Base-by-base conservation (phyloP, 129 eudicot genomes). In the Chrysanthemum seticuspe region DNA sequence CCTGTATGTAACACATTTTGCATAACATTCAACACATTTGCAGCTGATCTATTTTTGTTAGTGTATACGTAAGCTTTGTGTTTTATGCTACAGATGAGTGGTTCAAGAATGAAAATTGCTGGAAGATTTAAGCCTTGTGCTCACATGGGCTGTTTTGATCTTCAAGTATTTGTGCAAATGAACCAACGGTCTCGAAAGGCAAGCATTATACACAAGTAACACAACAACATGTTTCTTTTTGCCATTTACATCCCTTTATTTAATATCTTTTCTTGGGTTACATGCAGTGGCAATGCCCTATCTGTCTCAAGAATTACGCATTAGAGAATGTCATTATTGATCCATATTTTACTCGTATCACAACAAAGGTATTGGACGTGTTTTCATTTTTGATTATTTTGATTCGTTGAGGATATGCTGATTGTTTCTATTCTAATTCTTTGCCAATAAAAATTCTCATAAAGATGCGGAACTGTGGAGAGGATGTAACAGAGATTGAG, bases 61-160 rank as follows among this genome's bases (percentile, higher is more conserved):
- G 7, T 40, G 47, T 40, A 40, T 40, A 1, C 23, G 3, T 23
- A 14, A 53, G 16, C 23, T 50, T 44, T 70, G 51, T 53, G 44
- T 12, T 82, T 47, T 14, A 57, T 69, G 59, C 36, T 62, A 44
- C 81, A 93, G 98, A 90, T 93, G 98, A 93, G 98, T 87, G 97
- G 98, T 76, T 87, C 94, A 72, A 84, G 98, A 80, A 93, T 93
- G 92, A 93, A 90, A 80, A 85, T 88, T 71, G 96, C 98, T 81
- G 98, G 98, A 78, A 87, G 98, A 83, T 93, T 93, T 61, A 93
- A 85, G 71, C 96, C 92, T 51, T 93, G 98, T 82, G 85, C 59
- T 27, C 98, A 93, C 80, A 93, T 93, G 98, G 97, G 97, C 47
- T 93, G 98, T 77, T 93, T 93, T 77, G 98, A 93, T 86, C 96